A percentile compares a stretch with the other conserved stretches of the same genome.
Evolutionary conservation across 1,139 yeast genomes (phyloP).

Genomic region (Ogataea hybrid): DNA sequence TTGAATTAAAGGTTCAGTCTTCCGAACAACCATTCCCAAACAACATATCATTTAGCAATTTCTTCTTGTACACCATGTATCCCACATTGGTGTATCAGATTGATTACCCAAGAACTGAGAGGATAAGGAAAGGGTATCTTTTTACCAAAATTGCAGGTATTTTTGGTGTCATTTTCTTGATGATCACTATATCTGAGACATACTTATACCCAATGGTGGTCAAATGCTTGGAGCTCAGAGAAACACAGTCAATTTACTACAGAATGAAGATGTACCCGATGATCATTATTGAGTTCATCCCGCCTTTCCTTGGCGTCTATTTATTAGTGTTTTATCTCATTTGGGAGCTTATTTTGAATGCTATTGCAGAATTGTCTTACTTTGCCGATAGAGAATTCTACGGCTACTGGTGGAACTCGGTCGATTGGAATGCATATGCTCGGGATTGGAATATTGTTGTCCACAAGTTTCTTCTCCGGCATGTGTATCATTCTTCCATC

Average conservation of each 20-base stretch:
- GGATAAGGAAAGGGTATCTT: conserved; percentile 69
- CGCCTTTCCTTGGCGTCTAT: conserved; percentile 74
- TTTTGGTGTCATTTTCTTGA: conserved; percentile 80
- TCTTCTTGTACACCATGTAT: conserved; percentile 76
- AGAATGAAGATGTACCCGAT: conserved; percentile 55
- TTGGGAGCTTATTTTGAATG: conserved; percentile 91
- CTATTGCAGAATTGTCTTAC: conserved; percentile 79
- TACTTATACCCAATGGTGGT: conserved; percentile 75
- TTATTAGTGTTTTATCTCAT: conserved; percentile 80
- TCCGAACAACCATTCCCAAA: conserved; percentile 53
- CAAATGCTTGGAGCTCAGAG: conserved; percentile 51
- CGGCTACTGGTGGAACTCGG: conserved; percentile 97
- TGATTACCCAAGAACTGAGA: conserved; percentile 72
- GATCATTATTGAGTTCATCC: conserved; percentile 70
- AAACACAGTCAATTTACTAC: conserved; percentile 40
- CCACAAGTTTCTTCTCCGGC: conserved; percentile 85
- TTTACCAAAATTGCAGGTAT: conserved; percentile 72
- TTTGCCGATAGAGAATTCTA: conserved; percentile 92
- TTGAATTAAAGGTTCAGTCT: conserved; percentile 55
- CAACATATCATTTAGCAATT: conserved; percentile 66
- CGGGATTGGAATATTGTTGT: conserved; percentile 96
- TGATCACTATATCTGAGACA: conserved; percentile 81
- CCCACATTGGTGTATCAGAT: conserved; percentile 87
- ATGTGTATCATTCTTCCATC: conserved; percentile 90
- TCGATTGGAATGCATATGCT: conserved; percentile 91